Evolutionary conservation across 73 alveolate species (phyloP).

Genomic region (Paramecium sexaurelia): DNA sequence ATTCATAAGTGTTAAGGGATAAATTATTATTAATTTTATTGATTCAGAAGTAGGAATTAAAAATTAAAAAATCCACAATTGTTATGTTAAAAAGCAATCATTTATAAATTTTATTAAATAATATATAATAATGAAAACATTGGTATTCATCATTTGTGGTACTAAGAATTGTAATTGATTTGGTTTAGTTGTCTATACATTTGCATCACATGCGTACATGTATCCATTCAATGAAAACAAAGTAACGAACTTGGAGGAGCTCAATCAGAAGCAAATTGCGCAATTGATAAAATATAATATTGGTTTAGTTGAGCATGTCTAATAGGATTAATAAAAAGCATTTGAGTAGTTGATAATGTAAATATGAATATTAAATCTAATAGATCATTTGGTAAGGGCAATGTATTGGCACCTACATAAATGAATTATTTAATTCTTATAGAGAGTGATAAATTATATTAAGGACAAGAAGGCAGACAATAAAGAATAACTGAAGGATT

Average conservation of each 20-base stretch:
- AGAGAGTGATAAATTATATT: conserved; percentile 41
- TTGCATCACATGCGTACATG: conserved; percentile 43
- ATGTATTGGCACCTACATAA: conserved; percentile 20
- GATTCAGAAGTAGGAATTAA: not conserved
- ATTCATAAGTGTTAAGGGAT: not conserved
- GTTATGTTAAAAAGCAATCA: not conserved
- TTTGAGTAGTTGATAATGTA: conserved; percentile 39
- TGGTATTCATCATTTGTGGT: not conserved
- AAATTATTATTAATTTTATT: not conserved
- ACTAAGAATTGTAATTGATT: not conserved
- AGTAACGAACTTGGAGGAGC: not conserved
- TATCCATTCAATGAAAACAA: conserved; percentile 24
- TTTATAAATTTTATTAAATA: conserved; percentile 13
- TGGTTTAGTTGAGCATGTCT: conserved; percentile 1
- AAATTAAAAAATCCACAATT: not conserved
- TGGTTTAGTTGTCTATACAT: not conserved
- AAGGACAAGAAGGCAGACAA: not conserved
- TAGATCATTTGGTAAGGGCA: conserved; percentile 54
- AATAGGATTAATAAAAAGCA: not conserved
- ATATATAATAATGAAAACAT: not conserved
- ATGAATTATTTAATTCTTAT: conserved; percentile 38
- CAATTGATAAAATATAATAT: conserved; percentile 50
- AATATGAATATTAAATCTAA: not conserved
- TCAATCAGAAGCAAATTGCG: not conserved
- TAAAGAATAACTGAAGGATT: conserved; percentile 48